phyloP scores from a whole-genome alignment of 495 filamentous ascomycete genomes.

The Cercophora scortea region DNA sequence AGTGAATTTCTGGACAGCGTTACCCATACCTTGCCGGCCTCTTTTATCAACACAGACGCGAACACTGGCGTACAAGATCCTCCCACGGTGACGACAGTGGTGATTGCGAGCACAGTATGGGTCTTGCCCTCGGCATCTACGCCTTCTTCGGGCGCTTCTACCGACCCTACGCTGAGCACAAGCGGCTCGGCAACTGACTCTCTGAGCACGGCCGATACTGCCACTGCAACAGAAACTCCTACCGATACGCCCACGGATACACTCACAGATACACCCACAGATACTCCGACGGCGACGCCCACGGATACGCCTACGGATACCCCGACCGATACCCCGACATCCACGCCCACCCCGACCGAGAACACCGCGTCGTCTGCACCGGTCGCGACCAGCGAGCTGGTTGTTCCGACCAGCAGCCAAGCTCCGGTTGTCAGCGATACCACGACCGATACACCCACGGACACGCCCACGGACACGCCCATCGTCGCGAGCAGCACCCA shows the following conservation, averaged over 20 bases:
- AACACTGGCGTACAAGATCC: not conserved
- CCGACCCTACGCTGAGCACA: not conserved
- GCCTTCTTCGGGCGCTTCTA: not conserved
- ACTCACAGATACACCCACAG: not conserved
- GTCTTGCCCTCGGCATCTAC: conserved; percentile 5
- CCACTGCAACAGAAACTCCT: not conserved
- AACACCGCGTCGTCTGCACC: not conserved
- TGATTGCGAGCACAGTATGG: conserved; percentile 19
- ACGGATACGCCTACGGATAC: not conserved
- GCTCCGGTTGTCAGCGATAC: not conserved
- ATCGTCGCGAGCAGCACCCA: too few relatives aligned
- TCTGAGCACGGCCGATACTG: not conserved
- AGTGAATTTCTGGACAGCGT: conserved; percentile 21
- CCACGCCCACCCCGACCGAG: too few relatives aligned
- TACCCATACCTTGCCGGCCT: not conserved
- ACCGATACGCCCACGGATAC: not conserved
- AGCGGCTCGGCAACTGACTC: not conserved
- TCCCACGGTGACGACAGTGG: conserved; percentile 15
- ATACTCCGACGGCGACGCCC: not conserved
- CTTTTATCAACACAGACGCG: conserved; percentile 1
- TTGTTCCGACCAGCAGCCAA: not conserved
- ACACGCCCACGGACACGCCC: too few relatives aligned
- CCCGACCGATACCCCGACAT: not conserved
- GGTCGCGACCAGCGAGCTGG: not conserved
- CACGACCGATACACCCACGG: not conserved